Percentiles rank a stretch among this genome's conserved stretches.
These are phyloP conservation scores for Evernia prunastri DNA, from an alignment of 495 filamentous ascomycete species.

Conservation along the genomic window DNA sequence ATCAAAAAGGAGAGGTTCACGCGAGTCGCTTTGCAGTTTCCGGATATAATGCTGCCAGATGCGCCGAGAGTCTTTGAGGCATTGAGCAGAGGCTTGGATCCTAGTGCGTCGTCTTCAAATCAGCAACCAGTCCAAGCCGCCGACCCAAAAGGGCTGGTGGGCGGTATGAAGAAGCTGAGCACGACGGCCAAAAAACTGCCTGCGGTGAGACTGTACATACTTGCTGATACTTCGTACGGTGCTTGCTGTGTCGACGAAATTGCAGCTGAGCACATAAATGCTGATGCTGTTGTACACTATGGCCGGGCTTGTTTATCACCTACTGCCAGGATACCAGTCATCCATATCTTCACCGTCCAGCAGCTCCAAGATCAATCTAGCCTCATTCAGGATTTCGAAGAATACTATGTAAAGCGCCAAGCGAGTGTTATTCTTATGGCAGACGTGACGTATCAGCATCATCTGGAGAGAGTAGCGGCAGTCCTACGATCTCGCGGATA, in stretches of 20 bases:
- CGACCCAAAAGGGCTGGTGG: background rate
- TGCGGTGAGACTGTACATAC: conserved; percentile 64
- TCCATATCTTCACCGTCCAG: conserved; percentile 82
- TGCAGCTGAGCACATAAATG: conserved; percentile 87
- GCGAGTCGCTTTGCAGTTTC: conserved; percentile 86
- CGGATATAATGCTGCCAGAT: conserved; percentile 83
- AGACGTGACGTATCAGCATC: conserved; percentile 76
- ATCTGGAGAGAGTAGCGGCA: conserved; percentile 50
- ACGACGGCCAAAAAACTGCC: conserved; percentile 20
- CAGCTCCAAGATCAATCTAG: conserved; percentile 48
- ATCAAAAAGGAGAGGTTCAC: conserved; percentile 63
- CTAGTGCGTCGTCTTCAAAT: background rate
- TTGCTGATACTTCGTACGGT: conserved; percentile 95
- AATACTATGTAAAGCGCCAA: conserved; percentile 55
- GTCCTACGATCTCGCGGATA: conserved; percentile 57
- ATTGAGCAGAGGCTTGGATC: conserved; percentile 37
- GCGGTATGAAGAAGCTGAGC: conserved; percentile 21
- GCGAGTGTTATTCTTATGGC: conserved; percentile 76
- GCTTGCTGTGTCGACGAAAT: conserved; percentile 97
- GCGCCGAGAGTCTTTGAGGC: conserved; percentile 71
- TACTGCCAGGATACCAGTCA: conserved; percentile 78
- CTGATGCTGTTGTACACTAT: conserved; percentile 91
- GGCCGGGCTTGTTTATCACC: conserved; percentile 88
- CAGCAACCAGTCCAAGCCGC: background rate
- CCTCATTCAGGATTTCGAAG: conserved; percentile 56